Conservation (phyloP, 2,329 filamentous ascomycete genomes). For the Nannizziopsis arthrosporioides region DNA sequence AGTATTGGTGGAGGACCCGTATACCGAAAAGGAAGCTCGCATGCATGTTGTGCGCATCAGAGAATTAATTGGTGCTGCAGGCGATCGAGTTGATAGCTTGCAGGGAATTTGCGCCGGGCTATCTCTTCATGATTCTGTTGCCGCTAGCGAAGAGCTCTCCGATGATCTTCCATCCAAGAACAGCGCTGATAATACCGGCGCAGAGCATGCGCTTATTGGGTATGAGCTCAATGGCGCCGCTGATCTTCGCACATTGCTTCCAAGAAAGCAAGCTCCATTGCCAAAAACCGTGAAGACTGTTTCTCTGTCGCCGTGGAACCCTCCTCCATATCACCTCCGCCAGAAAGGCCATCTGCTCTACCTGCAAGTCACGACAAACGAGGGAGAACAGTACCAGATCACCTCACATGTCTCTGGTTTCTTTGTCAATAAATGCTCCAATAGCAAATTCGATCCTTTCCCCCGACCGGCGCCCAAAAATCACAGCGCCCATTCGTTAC, state of each 20-base stretch:
- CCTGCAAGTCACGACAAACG: slow-evolving; percentile 75
- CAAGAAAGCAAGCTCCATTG: slow-evolving; percentile 51
- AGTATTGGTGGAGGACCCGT: slow-evolving; percentile 79
- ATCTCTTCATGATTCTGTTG: slow-evolving; percentile 74
- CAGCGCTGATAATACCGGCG: slow-evolving; percentile 28
- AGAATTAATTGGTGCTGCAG: slow-evolving; percentile 85
- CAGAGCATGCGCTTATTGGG: slow-evolving; percentile 49
- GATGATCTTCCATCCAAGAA: slow-evolving; percentile 27
- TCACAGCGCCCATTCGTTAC: slow-evolving; percentile 69
- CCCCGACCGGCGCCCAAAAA: slow-evolving; percentile 69
- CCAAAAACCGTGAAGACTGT: slow-evolving; percentile 89
- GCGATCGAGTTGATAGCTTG: slow-evolving; percentile 73
- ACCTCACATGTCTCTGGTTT: slow-evolving; percentile 91
- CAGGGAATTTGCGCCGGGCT: slow-evolving; percentile 75
- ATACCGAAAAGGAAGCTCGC: slow-evolving; percentile 95
- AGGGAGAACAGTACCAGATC: slow-evolving; percentile 89
- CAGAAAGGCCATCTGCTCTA: slow-evolving; percentile 91
- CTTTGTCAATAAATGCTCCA: slow-evolving; percentile 93
- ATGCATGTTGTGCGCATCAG: slow-evolving; percentile 85
- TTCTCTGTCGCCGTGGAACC: slow-evolving; percentile 88
- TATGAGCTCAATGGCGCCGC: slow-evolving; percentile 67
- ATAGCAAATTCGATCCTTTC: slow-evolving; percentile 85
- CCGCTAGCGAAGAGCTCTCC: slow-evolving; percentile 34
- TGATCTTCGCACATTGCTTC: slow-evolving; percentile 59
- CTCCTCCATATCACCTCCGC: slow-evolving; percentile 78